Conservation (phyloP, 2,329 filamentous ascomycete species). For the Didymellaceae sp. region DNA sequence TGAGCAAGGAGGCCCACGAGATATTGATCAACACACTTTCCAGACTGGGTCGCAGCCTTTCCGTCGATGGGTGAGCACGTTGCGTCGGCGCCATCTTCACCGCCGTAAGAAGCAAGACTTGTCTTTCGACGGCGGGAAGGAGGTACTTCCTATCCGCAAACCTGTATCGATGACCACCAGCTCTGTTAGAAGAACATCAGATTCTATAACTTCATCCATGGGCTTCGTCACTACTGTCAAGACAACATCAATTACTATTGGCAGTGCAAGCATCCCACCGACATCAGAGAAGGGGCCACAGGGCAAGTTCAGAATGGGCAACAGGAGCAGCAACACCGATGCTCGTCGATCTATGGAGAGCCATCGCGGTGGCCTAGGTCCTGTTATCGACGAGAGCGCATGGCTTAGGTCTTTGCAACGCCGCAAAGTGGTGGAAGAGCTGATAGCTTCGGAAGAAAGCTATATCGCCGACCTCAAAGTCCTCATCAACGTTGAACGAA, state of each 20-base stretch:
- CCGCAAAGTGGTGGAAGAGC: slow-evolving; percentile 80
- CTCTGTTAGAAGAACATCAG: slow-evolving; percentile 49
- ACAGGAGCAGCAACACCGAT: slow-evolving; percentile 65
- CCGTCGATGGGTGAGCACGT: slow-evolving; percentile 73
- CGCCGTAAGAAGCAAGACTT: slow-evolving; percentile 48
- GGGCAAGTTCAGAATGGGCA: slow-evolving; percentile 65
- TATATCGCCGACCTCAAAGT: slow-evolving; percentile 90
- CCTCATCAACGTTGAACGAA: slow-evolving; percentile 75
- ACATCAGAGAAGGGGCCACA: slow-evolving; percentile 64
- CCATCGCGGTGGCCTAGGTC: slow-evolving; percentile 52
- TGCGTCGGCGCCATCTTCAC: slow-evolving; percentile 63
- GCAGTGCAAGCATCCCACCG: slow-evolving; percentile 72
- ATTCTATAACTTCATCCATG: slow-evolving; percentile 75
- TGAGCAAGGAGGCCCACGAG: slow-evolving; percentile 15
- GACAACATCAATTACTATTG: slow-evolving; percentile 79
- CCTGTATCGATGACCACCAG: slow-evolving; percentile 17
- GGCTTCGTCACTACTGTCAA: slow-evolving; percentile 81
- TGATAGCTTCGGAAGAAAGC: slow-evolving; percentile 83
- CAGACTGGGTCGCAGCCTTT: slow-evolving; percentile 58
- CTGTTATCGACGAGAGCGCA: slow-evolving; percentile 70
- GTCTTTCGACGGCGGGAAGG: slow-evolving; percentile 40
- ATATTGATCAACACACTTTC: not conserved
- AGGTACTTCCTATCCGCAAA: slow-evolving; percentile 16
- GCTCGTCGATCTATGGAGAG: slow-evolving; percentile 69
- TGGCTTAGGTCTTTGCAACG: slow-evolving; percentile 75